phyloP scores from a whole-genome alignment of 257 asterid species.

The Ligustrum vulgare region DNA sequence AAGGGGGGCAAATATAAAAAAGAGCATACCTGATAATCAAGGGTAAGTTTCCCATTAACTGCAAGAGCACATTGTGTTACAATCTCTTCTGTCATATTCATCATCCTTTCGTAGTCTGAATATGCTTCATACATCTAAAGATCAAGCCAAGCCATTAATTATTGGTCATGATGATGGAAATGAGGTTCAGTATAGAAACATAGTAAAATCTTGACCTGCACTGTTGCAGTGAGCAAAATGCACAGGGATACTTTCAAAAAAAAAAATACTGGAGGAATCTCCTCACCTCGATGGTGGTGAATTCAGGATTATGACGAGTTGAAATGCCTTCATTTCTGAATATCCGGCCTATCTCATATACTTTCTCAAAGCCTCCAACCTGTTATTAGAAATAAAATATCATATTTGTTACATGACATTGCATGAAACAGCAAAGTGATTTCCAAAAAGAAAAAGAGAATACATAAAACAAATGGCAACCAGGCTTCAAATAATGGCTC shows the following conservation, averaged over 20 bases:
- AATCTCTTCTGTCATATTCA: slow-evolving; percentile 91
- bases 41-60: slow-evolving; percentile 70
- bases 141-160: slow-evolving; percentile 21
- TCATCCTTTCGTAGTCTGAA: slow-evolving; percentile 94
- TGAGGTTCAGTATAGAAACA: not conserved
- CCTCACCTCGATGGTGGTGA: slow-evolving; percentile 95
- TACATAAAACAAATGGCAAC: not conserved
- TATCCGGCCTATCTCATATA: slow-evolving; percentile 92
- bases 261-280: slow-evolving; percentile 9
- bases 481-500: not conserved
- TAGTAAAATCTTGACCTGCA: not conserved
- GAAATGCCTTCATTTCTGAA: slow-evolving; percentile 97
- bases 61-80: slow-evolving; percentile 86
- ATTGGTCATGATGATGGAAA: slow-evolving; percentile 11
- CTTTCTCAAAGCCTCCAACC: slow-evolving; percentile 99
- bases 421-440: not conserved
- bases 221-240: not conserved
- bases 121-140: slow-evolving; percentile 94
- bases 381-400: slow-evolving; percentile 31
- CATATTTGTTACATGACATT: slow-evolving; percentile 12
- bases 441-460: slow-evolving; percentile 5
- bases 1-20: not conserved
- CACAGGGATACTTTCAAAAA: slow-evolving; percentile 4
- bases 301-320: slow-evolving; percentile 99
- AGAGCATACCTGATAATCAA: slow-evolving; percentile 77